Conservation (phyloP, 2,329 filamentous ascomycete genomes). For the Diaporthe nobilis region DNA sequence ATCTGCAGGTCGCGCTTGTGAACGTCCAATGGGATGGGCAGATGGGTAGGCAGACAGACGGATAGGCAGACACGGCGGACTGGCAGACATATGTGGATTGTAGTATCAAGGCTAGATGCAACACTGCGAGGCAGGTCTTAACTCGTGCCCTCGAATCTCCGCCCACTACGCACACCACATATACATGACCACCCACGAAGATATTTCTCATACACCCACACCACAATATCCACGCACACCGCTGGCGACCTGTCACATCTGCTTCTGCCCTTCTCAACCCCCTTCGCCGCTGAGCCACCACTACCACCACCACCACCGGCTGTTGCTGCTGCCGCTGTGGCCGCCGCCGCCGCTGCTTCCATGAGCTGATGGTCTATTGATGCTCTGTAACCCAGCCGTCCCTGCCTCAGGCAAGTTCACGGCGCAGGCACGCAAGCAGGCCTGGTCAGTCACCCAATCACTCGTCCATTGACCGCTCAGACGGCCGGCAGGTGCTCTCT, state of each 20-base stretch:
- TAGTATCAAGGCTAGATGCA: constrained; percentile 29
- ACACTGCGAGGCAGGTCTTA: constrained; percentile 28
- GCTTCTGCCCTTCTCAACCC: not conserved
- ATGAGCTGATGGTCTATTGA: not conserved
- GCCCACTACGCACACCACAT: constrained; percentile 18
- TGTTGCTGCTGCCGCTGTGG: not conserved
- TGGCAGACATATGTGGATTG: constrained; percentile 5
- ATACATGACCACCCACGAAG: not conserved
- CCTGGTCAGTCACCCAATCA: not conserved
- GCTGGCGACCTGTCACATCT: constrained; percentile 21
- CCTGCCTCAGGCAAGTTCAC: constrained; percentile 27
- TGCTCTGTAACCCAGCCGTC: constrained; percentile 13
- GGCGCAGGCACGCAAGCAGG: constrained; percentile 13
- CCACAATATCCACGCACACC: constrained; percentile 4
- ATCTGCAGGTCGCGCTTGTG: constrained; percentile 40
- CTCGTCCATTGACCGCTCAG: not conserved
- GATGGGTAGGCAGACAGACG: not conserved
- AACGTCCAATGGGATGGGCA: not conserved
- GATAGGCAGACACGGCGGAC: too few relatives aligned
- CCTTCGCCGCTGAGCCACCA: constrained; percentile 14
- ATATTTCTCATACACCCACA: not conserved
- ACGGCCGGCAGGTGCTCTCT: constrained; percentile 7
- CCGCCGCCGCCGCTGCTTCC: not conserved
- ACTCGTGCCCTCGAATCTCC: constrained; percentile 30
- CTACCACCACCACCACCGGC: not conserved